Percentiles rank a stretch among this genome's conserved stretches.
These are phyloP conservation scores for Solanum clarkiae DNA, from an alignment of 257 asterid species.

Conservation along the genomic window DNA sequence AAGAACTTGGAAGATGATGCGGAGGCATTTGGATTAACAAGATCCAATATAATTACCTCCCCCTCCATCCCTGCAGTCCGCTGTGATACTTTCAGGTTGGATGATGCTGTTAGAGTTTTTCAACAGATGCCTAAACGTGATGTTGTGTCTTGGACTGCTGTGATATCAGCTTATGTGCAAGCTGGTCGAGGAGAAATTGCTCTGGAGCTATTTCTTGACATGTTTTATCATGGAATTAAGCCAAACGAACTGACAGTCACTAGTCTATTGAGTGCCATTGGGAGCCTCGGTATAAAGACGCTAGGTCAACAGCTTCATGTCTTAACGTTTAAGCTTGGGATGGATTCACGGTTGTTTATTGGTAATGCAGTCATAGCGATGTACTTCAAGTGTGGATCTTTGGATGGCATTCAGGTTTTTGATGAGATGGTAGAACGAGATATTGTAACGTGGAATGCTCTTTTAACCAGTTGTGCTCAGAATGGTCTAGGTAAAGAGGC, in stretches of 20 bases:
- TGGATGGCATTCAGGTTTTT: constrained; percentile 4
- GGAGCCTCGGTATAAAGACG: neutral
- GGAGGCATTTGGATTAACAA: neutral
- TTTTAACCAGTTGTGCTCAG: constrained; percentile 10
- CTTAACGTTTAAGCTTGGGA: constrained; percentile 1
- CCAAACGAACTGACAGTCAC: constrained; percentile 5
- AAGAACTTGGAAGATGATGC: constrained; percentile 3
- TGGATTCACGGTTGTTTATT: neutral
- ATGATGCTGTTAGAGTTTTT: neutral
- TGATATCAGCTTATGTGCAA: constrained; percentile 10
- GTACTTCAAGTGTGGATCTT: constrained; percentile 9
- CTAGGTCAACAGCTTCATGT: constrained; percentile 14
- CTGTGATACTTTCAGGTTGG: neutral
- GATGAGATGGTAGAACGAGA: constrained; percentile 1
- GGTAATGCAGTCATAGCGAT: constrained; percentile 6
- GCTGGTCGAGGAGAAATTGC: neutral
- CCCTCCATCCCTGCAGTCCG: neutral
- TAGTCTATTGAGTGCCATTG: constrained; percentile 4
- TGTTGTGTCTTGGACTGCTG: constrained; percentile 9
- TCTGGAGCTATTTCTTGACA: constrained; percentile 1
- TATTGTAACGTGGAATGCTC: constrained; percentile 14
- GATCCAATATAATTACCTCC: neutral
- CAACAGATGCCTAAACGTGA: constrained; percentile 6
- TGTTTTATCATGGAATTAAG: neutral
- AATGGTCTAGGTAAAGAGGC: constrained; percentile 11